Evolutionary conservation across 2,329 filamentous ascomycete genomes (phyloP), one percentile per base, ranked within the genome.

Genomic region (Verticillium nubilum): DNA sequence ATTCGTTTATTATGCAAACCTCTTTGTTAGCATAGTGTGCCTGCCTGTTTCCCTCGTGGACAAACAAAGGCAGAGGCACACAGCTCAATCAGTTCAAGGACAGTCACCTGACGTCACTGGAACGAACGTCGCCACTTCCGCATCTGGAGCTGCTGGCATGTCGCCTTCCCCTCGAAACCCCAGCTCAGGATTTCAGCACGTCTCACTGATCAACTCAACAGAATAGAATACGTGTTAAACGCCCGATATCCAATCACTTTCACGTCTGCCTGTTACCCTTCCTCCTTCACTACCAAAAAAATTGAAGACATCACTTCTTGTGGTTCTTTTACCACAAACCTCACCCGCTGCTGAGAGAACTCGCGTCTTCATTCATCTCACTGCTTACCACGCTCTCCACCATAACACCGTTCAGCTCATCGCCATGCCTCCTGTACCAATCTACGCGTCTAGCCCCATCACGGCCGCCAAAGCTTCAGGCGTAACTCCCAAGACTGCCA

Each of bases 361-460:
- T 19, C 9, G 13, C 7, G 25, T 50, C 42, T n/a, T 25, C 42
- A 12, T 10, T 23, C 19, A 35, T 15, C 29, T 25, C 53, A 56
- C 25, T 31, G 2, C 52, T 33, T 33, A 33, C 53, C 33, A 19
- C 42, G 19, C 42, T 23, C 3, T 23, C 12, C 42, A n/a, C 23
- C 7, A 50, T 7, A 10, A 2, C 37, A 23, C 7, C 7, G 12
- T 12, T 19, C 42, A 50, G 10, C 42, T 27, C 56, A 23, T 19
- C 56, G 52, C 47, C 12, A 87, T 87, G 85, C 78, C 84, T 55
- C 79, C 84, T n/a, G 80, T 88, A 62, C 82, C 80, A 54, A 79
- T 87, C 50, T 85, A 86, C 71, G 80, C 78, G 35, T 71, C 80
- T 58, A 85, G 82, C 69, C 85, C 85, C 53, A 85, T 87, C 70